A percentile compares a stretch with the other conserved stretches of the same genome.
Conservation (phyloP, 164 flowering plant genomes). For the Santalum album region DNA sequence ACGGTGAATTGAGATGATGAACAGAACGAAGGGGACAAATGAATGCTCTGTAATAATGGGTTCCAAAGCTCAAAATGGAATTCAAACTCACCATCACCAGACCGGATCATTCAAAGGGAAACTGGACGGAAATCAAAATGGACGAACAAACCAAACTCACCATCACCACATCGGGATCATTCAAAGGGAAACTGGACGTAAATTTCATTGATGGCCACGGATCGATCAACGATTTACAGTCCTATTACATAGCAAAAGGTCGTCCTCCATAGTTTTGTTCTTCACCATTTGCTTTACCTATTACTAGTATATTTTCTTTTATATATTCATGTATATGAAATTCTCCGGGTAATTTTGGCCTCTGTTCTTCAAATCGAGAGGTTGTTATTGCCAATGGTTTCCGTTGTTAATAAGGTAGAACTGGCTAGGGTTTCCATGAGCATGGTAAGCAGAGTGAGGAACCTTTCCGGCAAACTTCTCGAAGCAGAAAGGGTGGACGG, state of each 20-base stretch:
- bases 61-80: too few relatives aligned
- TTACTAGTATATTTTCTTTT: neutral
- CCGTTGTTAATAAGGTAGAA: conserved; percentile 49
- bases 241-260: conserved; percentile 16
- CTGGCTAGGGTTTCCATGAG: conserved; percentile 29
- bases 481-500: conserved; percentile 14
- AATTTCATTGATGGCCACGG: conserved; percentile 28
- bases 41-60: too few relatives aligned
- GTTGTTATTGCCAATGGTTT: conserved; percentile 67
- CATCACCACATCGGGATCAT: neutral
- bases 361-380: neutral
- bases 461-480: conserved; percentile 24
- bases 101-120: conserved; percentile 4
- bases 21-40: too few relatives aligned
- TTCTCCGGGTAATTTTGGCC: neutral
- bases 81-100: too few relatives aligned
- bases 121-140: neutral
- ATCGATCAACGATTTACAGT: conserved; percentile 25
- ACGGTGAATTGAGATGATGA: too few relatives aligned
- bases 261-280: neutral
- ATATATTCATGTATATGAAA: neutral
- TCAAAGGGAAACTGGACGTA: conserved; percentile 11
- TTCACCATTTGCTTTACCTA: neutral
- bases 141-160: too few relatives aligned
- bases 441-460: conserved; percentile 18